Conservation (phyloP, 2,329 filamentous ascomycete genomes). For the Colletotrichum spinosum region DNA sequence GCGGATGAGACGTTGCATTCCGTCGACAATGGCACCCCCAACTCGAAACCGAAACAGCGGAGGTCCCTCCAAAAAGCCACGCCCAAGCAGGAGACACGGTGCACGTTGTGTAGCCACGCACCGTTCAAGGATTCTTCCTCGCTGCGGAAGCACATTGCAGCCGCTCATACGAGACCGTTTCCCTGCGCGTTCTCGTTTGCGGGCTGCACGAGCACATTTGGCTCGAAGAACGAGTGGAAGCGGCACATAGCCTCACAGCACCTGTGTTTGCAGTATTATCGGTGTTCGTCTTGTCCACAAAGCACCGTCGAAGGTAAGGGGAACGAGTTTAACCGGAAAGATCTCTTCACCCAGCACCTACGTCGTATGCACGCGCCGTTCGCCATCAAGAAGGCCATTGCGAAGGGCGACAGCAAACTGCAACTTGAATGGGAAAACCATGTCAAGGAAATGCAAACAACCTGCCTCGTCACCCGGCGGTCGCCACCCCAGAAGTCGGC, state of each 20-base stretch:
- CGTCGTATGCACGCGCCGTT: constrained; percentile 90
- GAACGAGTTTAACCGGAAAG: constrained; percentile 90
- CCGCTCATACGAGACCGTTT: constrained; percentile 79
- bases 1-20: constrained; percentile 53
- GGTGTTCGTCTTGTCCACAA: constrained; percentile 71
- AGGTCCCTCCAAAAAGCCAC: constrained; percentile 60
- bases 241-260: constrained; percentile 93
- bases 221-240: constrained; percentile 98
- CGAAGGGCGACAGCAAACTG: constrained; percentile 69
- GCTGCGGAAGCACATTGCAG: constrained; percentile 74
- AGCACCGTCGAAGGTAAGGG: constrained; percentile 66
- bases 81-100: constrained; percentile 70
- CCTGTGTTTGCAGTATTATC: constrained; percentile 75
- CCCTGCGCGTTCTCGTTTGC: constrained; percentile 88
- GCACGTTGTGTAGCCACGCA: constrained; percentile 70
- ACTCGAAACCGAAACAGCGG: constrained; percentile 55
- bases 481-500: constrained; percentile 77
- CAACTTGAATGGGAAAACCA: constrained; percentile 73
- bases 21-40: constrained; percentile 49
- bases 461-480: constrained; percentile 79
- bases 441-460: constrained; percentile 76
- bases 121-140: constrained; percentile 77
- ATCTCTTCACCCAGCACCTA: constrained; percentile 94
- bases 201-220: constrained; percentile 85
- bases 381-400: constrained; percentile 68